A percentile compares a stretch with the other conserved stretches of the same genome.
These are phyloP conservation scores for Saxophila tyrrhenica DNA, from an alignment of 495 filamentous ascomycete genomes.

Conservation along the genomic window DNA sequence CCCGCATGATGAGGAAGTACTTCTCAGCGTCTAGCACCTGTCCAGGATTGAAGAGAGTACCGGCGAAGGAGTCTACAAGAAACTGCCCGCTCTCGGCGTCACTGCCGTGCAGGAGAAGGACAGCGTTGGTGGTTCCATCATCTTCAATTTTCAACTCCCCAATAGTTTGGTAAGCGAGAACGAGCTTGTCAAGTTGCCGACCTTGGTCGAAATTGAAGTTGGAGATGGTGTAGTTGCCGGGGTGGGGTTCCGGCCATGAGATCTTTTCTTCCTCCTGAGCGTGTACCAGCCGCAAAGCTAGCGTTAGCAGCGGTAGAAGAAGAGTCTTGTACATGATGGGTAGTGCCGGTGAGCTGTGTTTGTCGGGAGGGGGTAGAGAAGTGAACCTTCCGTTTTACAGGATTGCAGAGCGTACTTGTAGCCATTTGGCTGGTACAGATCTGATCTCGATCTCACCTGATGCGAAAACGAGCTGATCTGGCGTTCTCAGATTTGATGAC, in stretches of 20 bases:
- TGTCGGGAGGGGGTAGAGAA: no score
- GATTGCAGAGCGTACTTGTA: no score
- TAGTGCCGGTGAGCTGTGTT: no score
- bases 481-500: no score
- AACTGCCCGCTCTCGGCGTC: neutral
- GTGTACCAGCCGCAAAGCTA: no score
- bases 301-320: no score
- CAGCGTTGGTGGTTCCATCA: conserved; percentile 1
- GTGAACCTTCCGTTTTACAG: no score
- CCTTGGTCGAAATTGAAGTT: neutral
- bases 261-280: no score
- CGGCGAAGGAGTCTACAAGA: neutral
- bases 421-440: no score
- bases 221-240: neutral
- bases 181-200: neutral
- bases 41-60: conserved; percentile 1
- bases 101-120: conserved; percentile 4
- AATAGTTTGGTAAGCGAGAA: neutral
- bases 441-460: no score
- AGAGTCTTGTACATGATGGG: no score
- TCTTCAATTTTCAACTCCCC: neutral
- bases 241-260: neutral
- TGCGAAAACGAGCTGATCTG: no score
- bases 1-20: conserved; percentile 2
- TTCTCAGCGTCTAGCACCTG: conserved; percentile 1